Conservation (phyloP, 2,329 filamentous ascomycete species). For the Phaeosphaeriaceae sp. region DNA sequence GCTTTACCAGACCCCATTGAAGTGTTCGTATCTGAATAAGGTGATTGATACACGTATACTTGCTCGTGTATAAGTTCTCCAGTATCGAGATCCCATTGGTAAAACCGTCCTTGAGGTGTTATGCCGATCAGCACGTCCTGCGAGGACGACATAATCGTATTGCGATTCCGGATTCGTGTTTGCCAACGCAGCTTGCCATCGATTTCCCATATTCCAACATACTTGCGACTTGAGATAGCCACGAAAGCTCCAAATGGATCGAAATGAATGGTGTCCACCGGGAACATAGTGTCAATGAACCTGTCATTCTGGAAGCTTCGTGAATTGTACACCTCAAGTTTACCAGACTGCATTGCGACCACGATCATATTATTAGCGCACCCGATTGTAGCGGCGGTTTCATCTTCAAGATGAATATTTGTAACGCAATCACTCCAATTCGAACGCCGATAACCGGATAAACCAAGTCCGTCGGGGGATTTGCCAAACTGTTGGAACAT, state of each 20-base stretch:
- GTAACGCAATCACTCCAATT: slow-evolving; percentile 1
- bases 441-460: background rate
- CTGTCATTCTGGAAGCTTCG: background rate
- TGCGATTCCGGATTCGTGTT: background rate
- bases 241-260: background rate
- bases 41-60: background rate
- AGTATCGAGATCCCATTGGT: background rate
- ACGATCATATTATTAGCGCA: background rate
- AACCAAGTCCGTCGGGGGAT: background rate
- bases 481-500: slow-evolving; percentile 1
- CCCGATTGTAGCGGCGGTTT: background rate
- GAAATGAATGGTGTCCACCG: background rate
- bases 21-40: background rate
- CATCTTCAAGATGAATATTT: background rate
- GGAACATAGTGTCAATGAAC: background rate
- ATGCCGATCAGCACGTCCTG: background rate
- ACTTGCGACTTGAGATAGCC: background rate
- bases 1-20: background rate
- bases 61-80: slow-evolving; percentile 1
- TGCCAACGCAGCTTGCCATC: background rate
- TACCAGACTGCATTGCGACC: background rate
- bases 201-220: background rate
- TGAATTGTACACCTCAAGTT: background rate
- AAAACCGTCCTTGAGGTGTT: background rate
- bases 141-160: background rate